A percentile compares a stretch with the other conserved stretches of the same genome.
Evolutionary conservation across 768 basidiomycete genomes (phyloP).

Genomic region (Termitomyces sp.): DNA sequence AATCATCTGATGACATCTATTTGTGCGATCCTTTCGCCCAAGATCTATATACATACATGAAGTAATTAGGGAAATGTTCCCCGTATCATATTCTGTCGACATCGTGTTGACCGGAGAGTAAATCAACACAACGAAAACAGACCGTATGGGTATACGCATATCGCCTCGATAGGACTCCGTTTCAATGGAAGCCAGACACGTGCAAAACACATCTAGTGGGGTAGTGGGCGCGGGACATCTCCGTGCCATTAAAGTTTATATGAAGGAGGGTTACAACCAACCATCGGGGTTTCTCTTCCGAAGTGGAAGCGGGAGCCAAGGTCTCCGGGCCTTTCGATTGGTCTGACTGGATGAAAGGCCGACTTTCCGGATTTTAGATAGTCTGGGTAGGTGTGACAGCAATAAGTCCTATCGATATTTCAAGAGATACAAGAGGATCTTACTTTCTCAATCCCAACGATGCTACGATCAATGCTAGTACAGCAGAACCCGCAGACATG

Average conservation of each 20-base stretch:
- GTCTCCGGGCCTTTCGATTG: slow-evolving; percentile 19
- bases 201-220: not conserved
- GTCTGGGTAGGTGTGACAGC: slow-evolving; percentile 18
- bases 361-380: slow-evolving; percentile 41
- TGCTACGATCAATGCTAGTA: slow-evolving; percentile 56
- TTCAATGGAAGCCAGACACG: not conserved
- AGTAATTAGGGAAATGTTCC: not conserved
- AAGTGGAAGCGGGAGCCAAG: slow-evolving; percentile 45
- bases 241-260: not conserved
- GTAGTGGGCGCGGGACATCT: not conserved
- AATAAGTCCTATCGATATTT: slow-evolving; percentile 4
- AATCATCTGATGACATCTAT: not conserved
- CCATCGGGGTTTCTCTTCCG: slow-evolving; percentile 33
- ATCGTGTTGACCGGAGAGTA: not conserved
- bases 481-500: slow-evolving; percentile 54
- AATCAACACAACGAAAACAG: not conserved
- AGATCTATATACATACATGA: not conserved
- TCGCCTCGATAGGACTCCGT: not conserved
- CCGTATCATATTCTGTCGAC: not conserved
- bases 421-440: slow-evolving; percentile 2
- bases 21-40: not conserved
- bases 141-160: not conserved
- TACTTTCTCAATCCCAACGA: slow-evolving; percentile 62
- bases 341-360: slow-evolving; percentile 33
- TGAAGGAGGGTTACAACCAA: slow-evolving; percentile 27